Evolutionary conservation across 495 filamentous ascomycete genomes (phyloP).

Genomic region (Lophiotrema nucula): DNA sequence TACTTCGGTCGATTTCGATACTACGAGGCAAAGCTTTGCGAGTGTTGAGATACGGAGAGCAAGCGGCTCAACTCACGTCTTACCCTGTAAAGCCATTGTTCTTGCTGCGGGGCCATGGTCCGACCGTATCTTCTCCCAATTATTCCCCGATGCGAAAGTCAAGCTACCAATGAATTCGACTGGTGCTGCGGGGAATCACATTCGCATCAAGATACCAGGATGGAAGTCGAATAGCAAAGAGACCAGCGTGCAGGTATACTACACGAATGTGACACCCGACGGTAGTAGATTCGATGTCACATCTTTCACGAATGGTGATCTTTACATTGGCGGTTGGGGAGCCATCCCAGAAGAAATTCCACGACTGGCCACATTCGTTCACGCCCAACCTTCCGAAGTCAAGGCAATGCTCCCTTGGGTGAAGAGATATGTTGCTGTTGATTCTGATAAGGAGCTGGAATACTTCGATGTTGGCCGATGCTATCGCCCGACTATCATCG

Average conservation of each 20-base stretch:
- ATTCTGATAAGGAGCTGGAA: background rate
- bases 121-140: constrained; percentile 1
- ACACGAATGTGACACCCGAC: constrained; percentile 7
- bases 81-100: constrained; percentile 3
- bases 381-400: background rate
- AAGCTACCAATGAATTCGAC: constrained; percentile 6
- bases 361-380: background rate
- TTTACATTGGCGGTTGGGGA: constrained; percentile 9
- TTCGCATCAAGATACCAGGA: constrained; percentile 3
- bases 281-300: constrained; percentile 5
- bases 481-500: background rate
- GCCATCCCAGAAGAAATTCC: constrained; percentile 4
- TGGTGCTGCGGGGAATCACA: constrained; percentile 2
- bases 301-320: constrained; percentile 5
- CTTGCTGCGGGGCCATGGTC: constrained; percentile 4
- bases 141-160: constrained; percentile 1
- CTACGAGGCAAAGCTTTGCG: background rate
- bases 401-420: constrained; percentile 2
- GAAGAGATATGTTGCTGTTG: constrained; percentile 1
- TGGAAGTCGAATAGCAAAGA: background rate
- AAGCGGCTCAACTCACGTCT: background rate
- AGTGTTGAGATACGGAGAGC: background rate
- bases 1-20: background rate
- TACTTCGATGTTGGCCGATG: constrained; percentile 6
- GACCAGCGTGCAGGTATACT: constrained; percentile 5